phyloP scores from a whole-genome alignment of 2,329 filamentous ascomycete genomes.

The Thelonectria discophora region DNA sequence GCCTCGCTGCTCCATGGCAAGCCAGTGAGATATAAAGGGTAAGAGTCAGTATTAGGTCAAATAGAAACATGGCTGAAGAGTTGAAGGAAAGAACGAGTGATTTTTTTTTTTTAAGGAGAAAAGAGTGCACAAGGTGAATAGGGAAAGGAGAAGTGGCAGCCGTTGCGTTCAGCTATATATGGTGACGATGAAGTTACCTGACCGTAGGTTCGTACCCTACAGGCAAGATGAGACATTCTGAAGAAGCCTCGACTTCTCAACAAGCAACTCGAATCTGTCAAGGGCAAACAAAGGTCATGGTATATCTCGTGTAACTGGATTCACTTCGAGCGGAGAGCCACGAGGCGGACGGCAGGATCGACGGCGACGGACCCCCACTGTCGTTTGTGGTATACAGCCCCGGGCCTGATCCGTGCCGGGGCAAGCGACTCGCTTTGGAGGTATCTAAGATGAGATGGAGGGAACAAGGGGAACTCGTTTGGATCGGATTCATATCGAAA shows the following conservation, averaged over 20 bases:
- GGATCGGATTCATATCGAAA: background rate
- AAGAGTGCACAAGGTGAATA: background rate
- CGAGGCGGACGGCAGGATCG: background rate
- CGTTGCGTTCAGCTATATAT: background rate
- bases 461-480: background rate
- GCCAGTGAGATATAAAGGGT: slow-evolving; percentile 9
- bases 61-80: slow-evolving; percentile 23
- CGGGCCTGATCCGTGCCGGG: slow-evolving; percentile 7
- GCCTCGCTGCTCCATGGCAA: slow-evolving; percentile 1
- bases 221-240: no score
- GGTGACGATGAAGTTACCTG: background rate
- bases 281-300: slow-evolving; percentile 9
- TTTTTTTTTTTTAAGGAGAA: background rate
- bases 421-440: background rate
- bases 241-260: no score
- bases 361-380: background rate
- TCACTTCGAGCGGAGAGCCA: slow-evolving; percentile 5
- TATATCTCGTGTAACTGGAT: slow-evolving; percentile 34
- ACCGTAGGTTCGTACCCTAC: no score
- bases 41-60: slow-evolving; percentile 16
- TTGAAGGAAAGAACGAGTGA: background rate
- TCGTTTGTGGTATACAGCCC: background rate
- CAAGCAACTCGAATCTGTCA: slow-evolving; percentile 4
- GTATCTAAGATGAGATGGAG: background rate
- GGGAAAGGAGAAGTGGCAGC: background rate